These are phyloP conservation scores for Pulveroboletus ravenelii DNA, from an alignment of 768 basidiomycete genomes.

Conservation along the genomic window DNA sequence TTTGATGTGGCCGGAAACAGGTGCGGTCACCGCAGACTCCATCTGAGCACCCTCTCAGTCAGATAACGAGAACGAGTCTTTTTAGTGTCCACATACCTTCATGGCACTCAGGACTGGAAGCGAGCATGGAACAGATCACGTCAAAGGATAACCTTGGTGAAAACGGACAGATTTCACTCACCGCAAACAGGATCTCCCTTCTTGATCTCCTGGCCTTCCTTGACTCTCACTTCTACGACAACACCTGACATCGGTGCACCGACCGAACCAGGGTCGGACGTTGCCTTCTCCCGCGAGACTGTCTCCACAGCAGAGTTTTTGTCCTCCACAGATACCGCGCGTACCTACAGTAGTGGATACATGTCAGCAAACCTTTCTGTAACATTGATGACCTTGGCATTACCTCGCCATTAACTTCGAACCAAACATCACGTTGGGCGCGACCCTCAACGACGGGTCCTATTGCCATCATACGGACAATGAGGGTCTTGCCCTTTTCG, in stretches of 20 bases:
- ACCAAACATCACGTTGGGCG: conserved; percentile 95
- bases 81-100: conserved; percentile 60
- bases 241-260: conserved; percentile 98
- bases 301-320: conserved; percentile 96
- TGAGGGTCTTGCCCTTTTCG: conserved; percentile 94
- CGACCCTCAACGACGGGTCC: conserved; percentile 89
- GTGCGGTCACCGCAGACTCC: conserved; percentile 95
- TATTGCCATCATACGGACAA: conserved; percentile 92
- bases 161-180: conserved; percentile 38
- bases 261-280: conserved; percentile 90
- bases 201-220: conserved; percentile 96
- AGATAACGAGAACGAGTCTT: conserved; percentile 5
- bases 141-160: conserved; percentile 22
- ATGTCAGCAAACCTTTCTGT: conserved; percentile 12
- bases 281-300: conserved; percentile 90
- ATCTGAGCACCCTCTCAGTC: conserved; percentile 52
- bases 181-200: conserved; percentile 95
- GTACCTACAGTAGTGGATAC: conserved; percentile 50
- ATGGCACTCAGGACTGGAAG: conserved; percentile 85
- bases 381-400: conserved; percentile 14
- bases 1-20: conserved; percentile 94
- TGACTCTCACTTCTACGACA: conserved; percentile 95
- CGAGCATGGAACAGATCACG: conserved; percentile 5
- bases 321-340: conserved; percentile 94
- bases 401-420: conserved; percentile 96